These are phyloP conservation scores for Viola pubescens DNA, from an alignment of 441 rosid species.

Conservation along the genomic window DNA sequence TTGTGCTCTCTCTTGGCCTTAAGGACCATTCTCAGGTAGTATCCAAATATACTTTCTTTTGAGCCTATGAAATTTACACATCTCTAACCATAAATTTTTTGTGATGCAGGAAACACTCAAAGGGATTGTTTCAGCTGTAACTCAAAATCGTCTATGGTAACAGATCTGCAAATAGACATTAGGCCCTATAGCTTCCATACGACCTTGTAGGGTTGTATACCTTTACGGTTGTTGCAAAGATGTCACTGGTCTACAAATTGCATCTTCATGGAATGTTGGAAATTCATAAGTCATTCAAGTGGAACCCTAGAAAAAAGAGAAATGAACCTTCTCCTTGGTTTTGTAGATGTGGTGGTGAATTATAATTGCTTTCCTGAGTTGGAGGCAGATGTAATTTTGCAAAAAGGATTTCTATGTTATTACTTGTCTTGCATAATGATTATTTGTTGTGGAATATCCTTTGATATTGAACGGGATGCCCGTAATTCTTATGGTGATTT, in stretches of 20 bases:
- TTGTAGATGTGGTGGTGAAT: no score
- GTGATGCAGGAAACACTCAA: constrained; percentile 60
- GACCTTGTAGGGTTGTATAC: no score
- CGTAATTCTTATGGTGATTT: no score
- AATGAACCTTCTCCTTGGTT: background rate
- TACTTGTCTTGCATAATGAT: no score
- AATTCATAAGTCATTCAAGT: no score
- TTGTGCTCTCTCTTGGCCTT: constrained; percentile 80
- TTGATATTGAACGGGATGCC: no score
- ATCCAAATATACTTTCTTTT: background rate
- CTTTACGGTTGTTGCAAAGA: no score
- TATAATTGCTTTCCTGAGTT: no score
- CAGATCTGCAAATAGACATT: background rate
- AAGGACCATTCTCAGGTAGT: constrained; percentile 78
- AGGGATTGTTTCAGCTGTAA: constrained; percentile 58
- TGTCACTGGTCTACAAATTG: background rate
- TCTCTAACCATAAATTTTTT: background rate
- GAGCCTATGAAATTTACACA: background rate
- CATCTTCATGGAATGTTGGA: background rate
- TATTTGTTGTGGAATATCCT: no score
- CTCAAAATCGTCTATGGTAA: constrained; percentile 64
- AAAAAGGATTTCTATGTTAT: no score
- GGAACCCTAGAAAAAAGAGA: background rate
- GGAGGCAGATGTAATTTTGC: no score
- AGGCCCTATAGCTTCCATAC: no score